Percentiles rank a stretch among this genome's conserved stretches.
Conservation (phyloP, 2,329 filamentous ascomycete genomes). For the Parastagonospora nodorum region DNA sequence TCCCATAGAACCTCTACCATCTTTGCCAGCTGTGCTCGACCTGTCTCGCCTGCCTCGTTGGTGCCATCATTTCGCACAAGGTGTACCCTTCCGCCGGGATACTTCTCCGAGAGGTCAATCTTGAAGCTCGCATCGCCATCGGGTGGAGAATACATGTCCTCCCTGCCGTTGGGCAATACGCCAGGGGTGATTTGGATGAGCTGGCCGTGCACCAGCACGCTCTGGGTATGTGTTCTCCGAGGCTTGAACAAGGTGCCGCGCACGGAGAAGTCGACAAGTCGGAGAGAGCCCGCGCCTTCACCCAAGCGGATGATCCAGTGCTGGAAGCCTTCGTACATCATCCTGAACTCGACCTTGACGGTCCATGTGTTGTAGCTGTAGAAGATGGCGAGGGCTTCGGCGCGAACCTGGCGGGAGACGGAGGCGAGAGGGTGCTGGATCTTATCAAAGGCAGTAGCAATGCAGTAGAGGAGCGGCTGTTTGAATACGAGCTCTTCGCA, state of each 20-base stretch:
- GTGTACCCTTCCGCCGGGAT: slow-evolving; percentile 33
- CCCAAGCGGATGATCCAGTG: slow-evolving; percentile 46
- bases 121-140: slow-evolving; percentile 46
- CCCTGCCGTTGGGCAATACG: slow-evolving; percentile 9
- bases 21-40: slow-evolving; percentile 22
- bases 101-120: slow-evolving; percentile 46
- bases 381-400: slow-evolving; percentile 47
- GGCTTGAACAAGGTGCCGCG: slow-evolving; percentile 42
- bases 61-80: slow-evolving; percentile 43
- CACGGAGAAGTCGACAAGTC: slow-evolving; percentile 40
- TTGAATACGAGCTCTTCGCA: slow-evolving; percentile 43
- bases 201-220: slow-evolving; percentile 25
- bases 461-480: slow-evolving; percentile 48
- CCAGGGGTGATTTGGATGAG: slow-evolving; percentile 24
- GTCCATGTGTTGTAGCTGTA: slow-evolving; percentile 48
- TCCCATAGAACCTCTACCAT: slow-evolving; percentile 39
- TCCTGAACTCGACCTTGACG: slow-evolving; percentile 46
- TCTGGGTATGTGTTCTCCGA: slow-evolving; percentile 28
- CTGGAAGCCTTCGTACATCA: slow-evolving; percentile 48
- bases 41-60: slow-evolving; percentile 34
- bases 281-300: slow-evolving; percentile 34
- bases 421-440: slow-evolving; percentile 46
- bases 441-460: slow-evolving; percentile 43
- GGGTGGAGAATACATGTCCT: slow-evolving; percentile 35
- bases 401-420: slow-evolving; percentile 41